Evolutionary conservation across 176 grass and related monocot genomes (phyloP).

Genomic region (Triticum dicoccoides): DNA sequence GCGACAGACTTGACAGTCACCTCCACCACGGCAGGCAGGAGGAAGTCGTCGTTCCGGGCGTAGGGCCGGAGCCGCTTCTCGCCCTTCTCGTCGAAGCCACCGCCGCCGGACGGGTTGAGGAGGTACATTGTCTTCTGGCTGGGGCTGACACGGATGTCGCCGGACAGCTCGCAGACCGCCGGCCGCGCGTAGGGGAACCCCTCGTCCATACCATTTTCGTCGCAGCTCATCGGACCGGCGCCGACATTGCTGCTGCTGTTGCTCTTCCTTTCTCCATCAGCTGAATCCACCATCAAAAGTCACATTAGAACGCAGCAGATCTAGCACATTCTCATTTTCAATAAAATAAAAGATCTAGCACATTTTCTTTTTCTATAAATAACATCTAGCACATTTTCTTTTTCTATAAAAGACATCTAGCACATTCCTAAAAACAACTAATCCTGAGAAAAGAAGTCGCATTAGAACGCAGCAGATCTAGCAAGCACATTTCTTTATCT

Average conservation of each 20-base stretch:
- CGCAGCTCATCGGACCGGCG: slow-evolving; percentile 37
- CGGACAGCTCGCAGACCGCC: slow-evolving; percentile 54
- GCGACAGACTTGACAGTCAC: slow-evolving; percentile 50
- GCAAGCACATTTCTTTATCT: too few species aligned
- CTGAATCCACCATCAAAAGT: background rate
- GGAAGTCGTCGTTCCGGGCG: slow-evolving; percentile 60
- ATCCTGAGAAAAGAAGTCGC: background rate
- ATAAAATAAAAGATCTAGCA: too few species aligned
- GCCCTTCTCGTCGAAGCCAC: slow-evolving; percentile 28
- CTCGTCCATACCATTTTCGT: slow-evolving; percentile 55
- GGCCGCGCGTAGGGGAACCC: slow-evolving; percentile 64
- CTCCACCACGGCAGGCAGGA: slow-evolving; percentile 45
- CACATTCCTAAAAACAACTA: too few species aligned
- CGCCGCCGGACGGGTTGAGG: slow-evolving; percentile 32
- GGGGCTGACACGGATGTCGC: slow-evolving; percentile 57
- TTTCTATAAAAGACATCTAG: too few species aligned
- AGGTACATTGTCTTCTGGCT: slow-evolving; percentile 51
- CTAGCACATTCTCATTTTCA: too few species aligned
- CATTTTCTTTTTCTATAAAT: too few species aligned
- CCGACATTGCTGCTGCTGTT: background rate
- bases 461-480: too few species aligned
- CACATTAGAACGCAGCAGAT: background rate
- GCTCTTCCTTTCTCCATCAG: background rate
- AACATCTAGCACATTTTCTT: too few species aligned
- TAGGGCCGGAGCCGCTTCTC: slow-evolving; percentile 49